Conservation (phyloP, 2,329 filamentous ascomycete species). For the Xylariaceae sp. region DNA sequence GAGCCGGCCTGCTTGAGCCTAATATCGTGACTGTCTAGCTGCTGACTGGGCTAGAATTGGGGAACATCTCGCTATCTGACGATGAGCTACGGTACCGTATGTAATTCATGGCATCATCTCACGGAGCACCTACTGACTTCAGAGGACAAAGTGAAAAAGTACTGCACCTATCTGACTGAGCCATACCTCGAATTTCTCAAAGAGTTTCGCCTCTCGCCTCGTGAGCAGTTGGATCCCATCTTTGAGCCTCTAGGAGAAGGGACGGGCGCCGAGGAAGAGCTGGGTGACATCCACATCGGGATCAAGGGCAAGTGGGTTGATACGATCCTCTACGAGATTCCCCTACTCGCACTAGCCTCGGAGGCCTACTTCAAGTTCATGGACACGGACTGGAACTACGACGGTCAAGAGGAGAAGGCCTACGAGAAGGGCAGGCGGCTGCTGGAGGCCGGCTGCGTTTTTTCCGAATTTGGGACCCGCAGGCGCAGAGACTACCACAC, state of each 20-base stretch:
- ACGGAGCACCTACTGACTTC: too few species aligned
- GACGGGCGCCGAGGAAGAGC: slow-evolving; percentile 54
- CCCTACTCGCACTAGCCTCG: slow-evolving; percentile 81
- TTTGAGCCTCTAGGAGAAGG: slow-evolving; percentile 53
- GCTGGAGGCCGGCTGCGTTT: slow-evolving; percentile 73
- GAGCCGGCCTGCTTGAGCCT: too few species aligned
- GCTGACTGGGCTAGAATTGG: slow-evolving; percentile 76
- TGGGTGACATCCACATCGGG: slow-evolving; percentile 69
- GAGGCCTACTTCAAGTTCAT: slow-evolving; percentile 98
- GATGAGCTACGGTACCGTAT: slow-evolving; percentile 77
- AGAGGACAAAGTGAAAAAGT: too few species aligned
- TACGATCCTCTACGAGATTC: slow-evolving; percentile 97
- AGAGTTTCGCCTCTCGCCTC: slow-evolving; percentile 72
- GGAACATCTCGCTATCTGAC: slow-evolving; percentile 67
- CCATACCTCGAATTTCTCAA: slow-evolving; percentile 76
- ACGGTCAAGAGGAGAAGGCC: slow-evolving; percentile 78
- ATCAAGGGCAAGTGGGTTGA: slow-evolving; percentile 84
- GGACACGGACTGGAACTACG: slow-evolving; percentile 86
- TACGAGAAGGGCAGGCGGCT: slow-evolving; percentile 72
- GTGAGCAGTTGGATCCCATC: slow-evolving; percentile 66
- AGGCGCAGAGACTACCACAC: slow-evolving; percentile 89
- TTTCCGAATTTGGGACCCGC: slow-evolving; percentile 91
- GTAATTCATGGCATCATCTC: too few species aligned
- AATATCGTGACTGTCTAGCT: too few species aligned
- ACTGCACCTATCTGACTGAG: slow-evolving; percentile 72